Conservation (phyloP, 2,329 filamentous ascomycete genomes). For the Sclerotinia sclerotiorum region DNA sequence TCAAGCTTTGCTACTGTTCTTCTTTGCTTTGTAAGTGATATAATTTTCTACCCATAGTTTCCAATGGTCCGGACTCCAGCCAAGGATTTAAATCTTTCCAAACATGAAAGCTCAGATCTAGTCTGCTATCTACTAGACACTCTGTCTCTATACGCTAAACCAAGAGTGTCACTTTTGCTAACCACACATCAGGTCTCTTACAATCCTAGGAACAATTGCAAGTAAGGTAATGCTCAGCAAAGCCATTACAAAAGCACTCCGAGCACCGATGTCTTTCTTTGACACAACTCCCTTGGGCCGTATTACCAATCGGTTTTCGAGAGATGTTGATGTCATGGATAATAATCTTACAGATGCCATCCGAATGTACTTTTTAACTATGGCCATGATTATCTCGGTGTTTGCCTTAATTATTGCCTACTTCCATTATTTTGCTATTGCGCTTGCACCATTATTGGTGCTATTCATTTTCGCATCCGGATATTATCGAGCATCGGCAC, state of each 20-base stretch:
- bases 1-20: slow-evolving; percentile 75
- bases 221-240: slow-evolving; percentile 79
- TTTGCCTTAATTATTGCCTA: slow-evolving; percentile 92
- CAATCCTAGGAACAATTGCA: slow-evolving; percentile 75
- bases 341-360: slow-evolving; percentile 86
- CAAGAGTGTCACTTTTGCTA: background rate
- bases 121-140: background rate
- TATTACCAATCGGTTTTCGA: slow-evolving; percentile 94
- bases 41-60: background rate
- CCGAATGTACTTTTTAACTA: slow-evolving; percentile 86
- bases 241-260: slow-evolving; percentile 75
- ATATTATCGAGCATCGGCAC: slow-evolving; percentile 88
- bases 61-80: background rate
- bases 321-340: slow-evolving; percentile 96
- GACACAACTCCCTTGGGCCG: slow-evolving; percentile 93
- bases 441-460: slow-evolving; percentile 66
- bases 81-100: too few species aligned
- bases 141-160: background rate
- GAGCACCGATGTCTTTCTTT: slow-evolving; percentile 85
- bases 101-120: too few species aligned
- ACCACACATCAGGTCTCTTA: slow-evolving; percentile 53
- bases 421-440: slow-evolving; percentile 76
- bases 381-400: slow-evolving; percentile 78
- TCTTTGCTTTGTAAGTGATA: slow-evolving; percentile 63
- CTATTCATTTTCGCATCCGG: slow-evolving; percentile 79